These are phyloP conservation scores for Cryptosporidium ryanae DNA, from an alignment of 169 alveolate species.

Conservation along the genomic window DNA sequence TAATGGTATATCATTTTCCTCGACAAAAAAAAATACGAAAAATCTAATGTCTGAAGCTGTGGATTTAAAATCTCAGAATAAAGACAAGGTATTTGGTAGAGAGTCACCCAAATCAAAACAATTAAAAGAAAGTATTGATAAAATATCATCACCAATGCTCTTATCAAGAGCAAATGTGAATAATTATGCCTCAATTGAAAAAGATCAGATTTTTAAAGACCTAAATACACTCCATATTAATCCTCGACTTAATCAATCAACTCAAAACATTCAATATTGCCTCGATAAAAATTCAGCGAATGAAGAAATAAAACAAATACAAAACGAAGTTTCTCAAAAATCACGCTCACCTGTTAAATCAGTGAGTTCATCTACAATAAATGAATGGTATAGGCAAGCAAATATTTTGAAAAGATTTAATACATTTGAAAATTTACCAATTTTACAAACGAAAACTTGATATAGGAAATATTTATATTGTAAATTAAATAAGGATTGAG, in stretches of 20 bases:
- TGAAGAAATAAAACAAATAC: background rate
- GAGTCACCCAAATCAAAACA: background rate
- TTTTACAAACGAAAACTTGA: constrained; percentile 11
- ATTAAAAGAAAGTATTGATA: constrained; percentile 10
- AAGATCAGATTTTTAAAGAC: background rate
- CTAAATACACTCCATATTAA: background rate
- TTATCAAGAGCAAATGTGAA: background rate
- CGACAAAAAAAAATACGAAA: background rate
- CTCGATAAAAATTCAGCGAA: background rate
- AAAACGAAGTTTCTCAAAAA: background rate
- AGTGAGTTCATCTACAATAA: constrained; percentile 58
- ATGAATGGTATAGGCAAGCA: constrained; percentile 73
- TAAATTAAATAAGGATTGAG: constrained; percentile 8
- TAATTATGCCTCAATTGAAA: background rate
- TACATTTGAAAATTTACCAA: constrained; percentile 43
- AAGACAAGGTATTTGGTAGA: background rate
- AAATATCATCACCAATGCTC: background rate
- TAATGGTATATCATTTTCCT: constrained; percentile 5
- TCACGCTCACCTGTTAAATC: constrained; percentile 27
- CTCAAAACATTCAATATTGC: background rate
- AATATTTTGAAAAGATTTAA: constrained; percentile 54
- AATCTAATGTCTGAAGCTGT: background rate
- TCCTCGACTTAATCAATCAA: background rate
- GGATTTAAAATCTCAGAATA: constrained; percentile 14
- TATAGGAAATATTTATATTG: background rate